phyloP scores from a whole-genome alignment of 192 early-diverging fungal genomes.

The Rhizophagus prolifer region DNA sequence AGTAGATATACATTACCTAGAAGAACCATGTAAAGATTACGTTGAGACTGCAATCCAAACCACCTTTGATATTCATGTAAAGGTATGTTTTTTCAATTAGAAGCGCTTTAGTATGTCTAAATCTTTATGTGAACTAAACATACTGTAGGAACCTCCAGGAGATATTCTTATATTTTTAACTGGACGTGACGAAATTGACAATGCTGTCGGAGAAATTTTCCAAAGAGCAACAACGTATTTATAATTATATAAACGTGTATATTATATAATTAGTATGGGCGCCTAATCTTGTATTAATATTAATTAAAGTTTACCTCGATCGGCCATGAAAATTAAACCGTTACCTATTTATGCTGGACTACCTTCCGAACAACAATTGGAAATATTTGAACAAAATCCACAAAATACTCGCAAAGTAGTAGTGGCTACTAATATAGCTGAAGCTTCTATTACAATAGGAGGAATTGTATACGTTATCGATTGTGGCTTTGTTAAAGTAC shows the following conservation, averaged over 20 bases:
- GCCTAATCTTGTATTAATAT: neutral
- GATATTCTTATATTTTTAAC: slow-evolving; percentile 74
- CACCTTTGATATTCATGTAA: slow-evolving; percentile 71
- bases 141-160: slow-evolving; percentile 52
- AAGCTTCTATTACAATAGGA: slow-evolving; percentile 77
- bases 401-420: slow-evolving; percentile 74
- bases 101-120: neutral
- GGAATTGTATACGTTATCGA: slow-evolving; percentile 79
- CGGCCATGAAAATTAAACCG: slow-evolving; percentile 42
- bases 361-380: slow-evolving; percentile 61
- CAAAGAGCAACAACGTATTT: slow-evolving; percentile 55
- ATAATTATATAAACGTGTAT: neutral
- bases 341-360: slow-evolving; percentile 76
- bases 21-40: slow-evolving; percentile 64
- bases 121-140: neutral
- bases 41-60: slow-evolving; percentile 66
- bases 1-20: slow-evolving; percentile 61
- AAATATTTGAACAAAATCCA: slow-evolving; percentile 61
- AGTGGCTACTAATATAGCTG: slow-evolving; percentile 88
- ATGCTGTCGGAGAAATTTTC: slow-evolving; percentile 55
- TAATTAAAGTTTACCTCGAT: slow-evolving; percentile 36
- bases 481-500: slow-evolving; percentile 74
- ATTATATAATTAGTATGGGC: neutral
- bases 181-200: slow-evolving; percentile 76
- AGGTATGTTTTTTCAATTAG: slow-evolving; percentile 17